Evolutionary conservation across 495 filamentous ascomycete genomes (phyloP).

Genomic region (Xylaria grammica): DNA sequence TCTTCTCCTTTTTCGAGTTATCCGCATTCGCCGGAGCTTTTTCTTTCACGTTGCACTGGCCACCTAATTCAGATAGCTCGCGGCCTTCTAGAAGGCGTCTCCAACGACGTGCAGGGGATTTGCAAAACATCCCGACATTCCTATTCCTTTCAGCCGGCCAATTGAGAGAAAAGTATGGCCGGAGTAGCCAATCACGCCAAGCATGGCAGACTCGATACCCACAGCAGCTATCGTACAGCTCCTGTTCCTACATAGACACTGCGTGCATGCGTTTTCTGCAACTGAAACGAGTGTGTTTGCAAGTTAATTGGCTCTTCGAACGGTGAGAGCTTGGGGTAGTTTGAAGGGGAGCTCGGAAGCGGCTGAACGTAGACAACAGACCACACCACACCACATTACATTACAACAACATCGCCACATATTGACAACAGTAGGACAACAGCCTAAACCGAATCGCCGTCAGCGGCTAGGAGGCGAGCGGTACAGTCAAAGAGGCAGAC

Average conservation of each 20-base stretch:
- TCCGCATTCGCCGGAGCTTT: constrained; percentile 1
- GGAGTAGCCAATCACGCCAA: constrained; percentile 18
- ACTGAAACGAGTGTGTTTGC: constrained; percentile 4
- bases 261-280: constrained; percentile 18
- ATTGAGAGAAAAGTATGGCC: constrained; percentile 3
- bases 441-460: constrained; percentile 11
- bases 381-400: constrained; percentile 6
- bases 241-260: constrained; percentile 19
- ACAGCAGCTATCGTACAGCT: constrained; percentile 13
- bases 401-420: constrained; percentile 10
- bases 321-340: constrained; percentile 17
- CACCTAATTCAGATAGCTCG: neutral
- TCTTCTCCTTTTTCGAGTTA: constrained; percentile 2
- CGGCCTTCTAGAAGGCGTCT: neutral
- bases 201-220: constrained; percentile 5
- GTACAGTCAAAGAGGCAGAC: constrained; percentile 4
- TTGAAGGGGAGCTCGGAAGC: constrained; percentile 14
- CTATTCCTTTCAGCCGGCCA: constrained; percentile 11
- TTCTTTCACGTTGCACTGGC: neutral
- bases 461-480: neutral
- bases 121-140: constrained; percentile 7
- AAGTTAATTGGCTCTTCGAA: constrained; percentile 15
- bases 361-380: constrained; percentile 15
- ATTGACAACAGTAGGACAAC: constrained; percentile 7
- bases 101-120: constrained; percentile 14